Base-by-base conservation (phyloP, 352 stramenopile genomes). In the Thalassiosira mediterranea region DNA sequence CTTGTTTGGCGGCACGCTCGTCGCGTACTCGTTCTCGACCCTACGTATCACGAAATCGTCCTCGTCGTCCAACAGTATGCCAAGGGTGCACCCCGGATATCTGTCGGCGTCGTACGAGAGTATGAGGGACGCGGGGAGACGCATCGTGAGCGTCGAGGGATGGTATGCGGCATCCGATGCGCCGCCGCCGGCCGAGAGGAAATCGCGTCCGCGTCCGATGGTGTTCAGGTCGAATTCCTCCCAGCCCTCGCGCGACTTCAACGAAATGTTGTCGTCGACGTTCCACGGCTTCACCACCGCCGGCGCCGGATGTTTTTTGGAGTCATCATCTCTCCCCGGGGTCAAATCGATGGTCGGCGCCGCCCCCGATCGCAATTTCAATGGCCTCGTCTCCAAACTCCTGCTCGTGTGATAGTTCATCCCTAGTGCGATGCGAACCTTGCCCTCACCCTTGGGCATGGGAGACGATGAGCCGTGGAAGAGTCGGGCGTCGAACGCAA, bases 331-430 rank as follows among this genome's bases (percentile, higher is more conserved):
- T 31, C 21, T 56, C n/a, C n/a, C n/a, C n/a, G n/a, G n/a, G n/a
- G n/a, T n/a, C 47, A 56, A 29, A 11, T 53, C 47, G 21, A 56
- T 56, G 21, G 47, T 23, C 19, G 47, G 47, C 17, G 47, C 23
- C 29, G 47, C 47, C 19, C 21, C 19, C 17, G 4, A 56, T 56
- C 47, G n/a, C 29, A 56, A 23, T 29, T 56, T 15, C 29, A 56
- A 28, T 21, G 47, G 47, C 1, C 47, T 23, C 0, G 47, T 56
- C 47, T 56, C 47, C 47, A 56, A 29, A 28, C 47, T 56, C 5
- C 47, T 23, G 29, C 34, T 23, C 8, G 47, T 56, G 23, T 56
- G 47, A 29, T 37, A 56, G 19, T 56, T 56, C 8, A 28, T 56
- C 34, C 47, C 47, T 31, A 56, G 29, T 4, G 47, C 47, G 34